These are phyloP conservation scores for Metschnikowia lunata DNA, from an alignment of 805 yeast species.

Conservation along the genomic window DNA sequence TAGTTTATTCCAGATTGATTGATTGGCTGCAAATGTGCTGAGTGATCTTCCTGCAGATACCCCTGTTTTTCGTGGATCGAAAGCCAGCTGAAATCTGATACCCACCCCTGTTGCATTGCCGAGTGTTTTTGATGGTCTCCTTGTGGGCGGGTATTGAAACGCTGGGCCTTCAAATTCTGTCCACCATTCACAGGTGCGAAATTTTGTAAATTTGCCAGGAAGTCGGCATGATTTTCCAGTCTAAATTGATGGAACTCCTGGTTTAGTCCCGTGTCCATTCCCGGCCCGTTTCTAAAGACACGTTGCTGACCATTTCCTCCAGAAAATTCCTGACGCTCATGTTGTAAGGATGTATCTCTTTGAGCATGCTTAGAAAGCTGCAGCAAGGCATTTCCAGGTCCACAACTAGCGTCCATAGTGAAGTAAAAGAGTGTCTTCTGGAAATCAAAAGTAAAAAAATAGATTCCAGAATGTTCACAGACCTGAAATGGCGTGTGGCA, in stretches of 20 bases:
- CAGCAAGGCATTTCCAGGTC: constrained; percentile 42
- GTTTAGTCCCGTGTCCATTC: constrained; percentile 33
- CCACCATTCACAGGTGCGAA: constrained; percentile 4
- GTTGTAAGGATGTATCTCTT: constrained; percentile 37
- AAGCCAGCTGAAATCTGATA: constrained; percentile 14
- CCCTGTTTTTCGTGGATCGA: constrained; percentile 6
- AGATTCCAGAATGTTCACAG: too few species aligned
- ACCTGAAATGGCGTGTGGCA: too few species aligned
- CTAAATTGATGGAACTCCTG: constrained; percentile 36
- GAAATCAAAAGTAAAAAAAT: too few species aligned
- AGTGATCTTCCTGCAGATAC: not conserved
- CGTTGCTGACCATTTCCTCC: constrained; percentile 3
- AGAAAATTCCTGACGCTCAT: constrained; percentile 21
- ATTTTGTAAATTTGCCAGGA: constrained; percentile 7
- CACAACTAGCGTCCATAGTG: constrained; percentile 39
- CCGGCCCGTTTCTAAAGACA: constrained; percentile 18
- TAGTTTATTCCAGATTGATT: not conserved
- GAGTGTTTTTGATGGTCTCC: constrained; percentile 16
- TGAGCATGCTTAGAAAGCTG: constrained; percentile 40
- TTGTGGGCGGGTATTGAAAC: not conserved
- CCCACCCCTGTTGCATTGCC: constrained; percentile 11
- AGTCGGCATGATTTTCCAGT: constrained; percentile 11
- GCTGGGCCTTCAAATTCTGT: constrained; percentile 14
- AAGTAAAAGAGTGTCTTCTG: too few species aligned
- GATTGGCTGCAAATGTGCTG: constrained; percentile 1